phyloP scores from a whole-genome alignment of 768 basidiomycete species.

The Exsudoporus frostii region DNA sequence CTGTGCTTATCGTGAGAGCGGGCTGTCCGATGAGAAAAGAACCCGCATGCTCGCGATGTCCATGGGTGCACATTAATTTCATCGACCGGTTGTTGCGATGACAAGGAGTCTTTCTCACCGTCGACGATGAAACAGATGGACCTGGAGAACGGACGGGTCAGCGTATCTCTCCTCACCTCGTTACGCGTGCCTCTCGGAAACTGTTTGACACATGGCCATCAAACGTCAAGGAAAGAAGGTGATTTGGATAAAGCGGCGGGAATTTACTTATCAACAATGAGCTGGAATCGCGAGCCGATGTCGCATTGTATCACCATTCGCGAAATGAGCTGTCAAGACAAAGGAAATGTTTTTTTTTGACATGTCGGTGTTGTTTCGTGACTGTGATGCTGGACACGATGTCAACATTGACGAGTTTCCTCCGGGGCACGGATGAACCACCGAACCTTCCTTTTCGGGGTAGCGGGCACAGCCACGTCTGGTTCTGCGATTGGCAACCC shows the following conservation, averaged over 20 bases:
- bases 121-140: constrained; percentile 28
- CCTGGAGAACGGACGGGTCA: not conserved
- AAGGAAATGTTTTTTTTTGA: not conserved
- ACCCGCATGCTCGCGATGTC: not conserved
- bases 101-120: constrained; percentile 7
- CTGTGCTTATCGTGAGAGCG: constrained; percentile 4
- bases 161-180: constrained; percentile 20
- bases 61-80: not conserved
- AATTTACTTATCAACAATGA: constrained; percentile 26
- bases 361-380: not conserved
- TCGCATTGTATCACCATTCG: constrained; percentile 16
- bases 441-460: constrained; percentile 33
- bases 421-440: constrained; percentile 9
- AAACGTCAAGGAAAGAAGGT: constrained; percentile 21
- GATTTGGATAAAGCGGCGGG: constrained; percentile 11
- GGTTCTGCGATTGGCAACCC: constrained; percentile 24
- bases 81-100: constrained; percentile 13
- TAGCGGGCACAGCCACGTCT: constrained; percentile 11
- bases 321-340: constrained; percentile 26
- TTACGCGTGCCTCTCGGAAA: constrained; percentile 17
- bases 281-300: constrained; percentile 25
- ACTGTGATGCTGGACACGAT: not conserved
- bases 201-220: constrained; percentile 25
- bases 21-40: not conserved
- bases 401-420: not conserved